phyloP scores from a whole-genome alignment of 352 stramenopile genomes.

The Hyaloperonospora brassicae region DNA sequence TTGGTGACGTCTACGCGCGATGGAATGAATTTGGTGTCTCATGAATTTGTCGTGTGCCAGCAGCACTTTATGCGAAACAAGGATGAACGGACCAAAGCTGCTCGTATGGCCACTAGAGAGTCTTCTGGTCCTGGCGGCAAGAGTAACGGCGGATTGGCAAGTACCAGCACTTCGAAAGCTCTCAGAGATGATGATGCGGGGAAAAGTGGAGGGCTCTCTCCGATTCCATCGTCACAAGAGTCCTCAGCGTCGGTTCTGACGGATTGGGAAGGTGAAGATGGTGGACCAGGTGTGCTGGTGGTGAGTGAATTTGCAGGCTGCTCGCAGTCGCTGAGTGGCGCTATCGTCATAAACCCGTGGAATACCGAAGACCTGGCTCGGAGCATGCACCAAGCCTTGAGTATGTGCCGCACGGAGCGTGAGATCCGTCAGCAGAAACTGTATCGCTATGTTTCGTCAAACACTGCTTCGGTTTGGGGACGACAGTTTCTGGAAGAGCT shows the following conservation, averaged over 20 bases:
- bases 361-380: conserved; percentile 81
- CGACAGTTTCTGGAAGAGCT: conserved; percentile 77
- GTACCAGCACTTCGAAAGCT: not conserved
- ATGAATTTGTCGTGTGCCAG: conserved; percentile 87
- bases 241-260: conserved; percentile 39
- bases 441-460: conserved; percentile 81
- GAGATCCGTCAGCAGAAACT: conserved; percentile 87
- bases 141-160: not conserved
- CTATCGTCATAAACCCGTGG: conserved; percentile 84
- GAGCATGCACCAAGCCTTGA: conserved; percentile 76
- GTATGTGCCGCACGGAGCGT: conserved; percentile 73
- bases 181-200: not conserved
- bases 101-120: conserved; percentile 19
- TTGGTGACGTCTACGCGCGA: conserved; percentile 84
- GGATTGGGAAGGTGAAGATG: conserved; percentile 73
- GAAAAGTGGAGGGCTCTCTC: conserved; percentile 18
- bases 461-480: conserved; percentile 80
- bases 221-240: conserved; percentile 21
- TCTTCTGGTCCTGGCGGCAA: conserved; percentile 3
- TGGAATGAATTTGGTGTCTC: conserved; percentile 87
- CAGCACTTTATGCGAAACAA: conserved; percentile 79
- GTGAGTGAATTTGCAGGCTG: conserved; percentile 86
- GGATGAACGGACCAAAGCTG: conserved; percentile 50
- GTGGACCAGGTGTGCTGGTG: conserved; percentile 76
- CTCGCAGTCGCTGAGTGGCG: conserved; percentile 79